A percentile compares a stretch with the other conserved stretches of the same genome.
phyloP scores from a whole-genome alignment of 2,329 filamentous ascomycete genomes.

The Trichoderma atroviride region DNA sequence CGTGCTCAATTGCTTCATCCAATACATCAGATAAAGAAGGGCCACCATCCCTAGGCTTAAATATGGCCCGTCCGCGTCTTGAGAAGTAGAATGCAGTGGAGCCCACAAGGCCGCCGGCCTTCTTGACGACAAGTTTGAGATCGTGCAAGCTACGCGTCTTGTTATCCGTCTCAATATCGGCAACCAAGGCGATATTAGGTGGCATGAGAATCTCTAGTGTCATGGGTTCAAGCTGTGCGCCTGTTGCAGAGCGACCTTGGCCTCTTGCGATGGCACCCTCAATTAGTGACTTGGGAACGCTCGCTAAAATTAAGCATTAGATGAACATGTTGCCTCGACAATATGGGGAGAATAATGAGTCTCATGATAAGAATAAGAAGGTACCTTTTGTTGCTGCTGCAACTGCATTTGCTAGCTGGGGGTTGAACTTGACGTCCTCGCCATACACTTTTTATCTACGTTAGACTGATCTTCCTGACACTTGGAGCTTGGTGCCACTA shows the following conservation, averaged over 20 bases:
- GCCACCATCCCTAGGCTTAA: slow-evolving; percentile 57
- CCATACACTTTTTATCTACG: slow-evolving; percentile 64
- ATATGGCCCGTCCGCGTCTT: slow-evolving; percentile 73
- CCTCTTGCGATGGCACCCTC: slow-evolving; percentile 86
- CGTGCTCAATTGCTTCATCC: slow-evolving; percentile 75
- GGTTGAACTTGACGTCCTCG: slow-evolving; percentile 71
- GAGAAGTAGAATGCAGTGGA: slow-evolving; percentile 85
- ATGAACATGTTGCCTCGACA: background rate
- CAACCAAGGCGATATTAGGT: slow-evolving; percentile 73
- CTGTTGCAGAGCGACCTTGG: slow-evolving; percentile 77
- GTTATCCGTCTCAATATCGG: slow-evolving; percentile 85
- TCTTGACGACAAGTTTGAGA: slow-evolving; percentile 71
- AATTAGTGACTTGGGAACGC: slow-evolving; percentile 81
- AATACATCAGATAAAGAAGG: slow-evolving; percentile 73
- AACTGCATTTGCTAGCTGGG: slow-evolving; percentile 73
- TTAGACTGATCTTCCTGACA: background rate
- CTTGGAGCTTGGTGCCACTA: slow-evolving; percentile 33
- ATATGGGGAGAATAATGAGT: background rate
- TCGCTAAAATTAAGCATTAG: slow-evolving; percentile 46
- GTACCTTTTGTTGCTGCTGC: slow-evolving; percentile 75
- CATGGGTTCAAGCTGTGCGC: slow-evolving; percentile 73
- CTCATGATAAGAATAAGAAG: slow-evolving; percentile 40
- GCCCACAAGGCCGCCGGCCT: slow-evolving; percentile 67
- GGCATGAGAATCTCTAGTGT: slow-evolving; percentile 82
- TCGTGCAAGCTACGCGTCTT: slow-evolving; percentile 74